phyloP scores from a whole-genome alignment of 202 grass and related monocot species.

The Dendrocalamus latiflorus region DNA sequence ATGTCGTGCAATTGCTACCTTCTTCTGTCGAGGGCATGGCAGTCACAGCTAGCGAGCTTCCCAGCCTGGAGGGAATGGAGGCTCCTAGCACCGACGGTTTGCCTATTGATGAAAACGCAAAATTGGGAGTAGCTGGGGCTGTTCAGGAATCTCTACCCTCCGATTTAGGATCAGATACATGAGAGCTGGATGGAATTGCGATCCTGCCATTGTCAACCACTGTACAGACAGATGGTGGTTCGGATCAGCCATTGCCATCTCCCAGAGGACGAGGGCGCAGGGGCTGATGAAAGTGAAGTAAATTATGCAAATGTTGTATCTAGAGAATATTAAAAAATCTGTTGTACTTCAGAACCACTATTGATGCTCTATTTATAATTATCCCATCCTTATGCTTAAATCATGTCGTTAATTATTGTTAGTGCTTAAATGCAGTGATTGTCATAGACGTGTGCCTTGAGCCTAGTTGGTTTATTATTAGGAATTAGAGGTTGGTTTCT shows the following conservation, averaged over 20 bases:
- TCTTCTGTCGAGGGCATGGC: neutral
- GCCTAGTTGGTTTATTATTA: no score
- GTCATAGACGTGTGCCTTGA: no score
- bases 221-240: neutral
- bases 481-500: no score
- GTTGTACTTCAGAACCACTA: neutral
- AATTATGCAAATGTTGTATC: conserved; percentile 14
- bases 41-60: neutral
- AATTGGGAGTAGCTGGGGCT: neutral
- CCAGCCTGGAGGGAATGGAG: neutral
- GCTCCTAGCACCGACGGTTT: neutral
- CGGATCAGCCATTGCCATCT: neutral
- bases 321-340: neutral
- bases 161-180: neutral
- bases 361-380: conserved; percentile 3
- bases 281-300: neutral
- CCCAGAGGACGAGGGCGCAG: neutral
- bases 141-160: neutral
- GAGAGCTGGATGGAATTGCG: neutral
- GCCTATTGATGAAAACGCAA: neutral
- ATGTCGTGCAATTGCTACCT: neutral
- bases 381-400: neutral
- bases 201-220: no score
- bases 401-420: neutral
- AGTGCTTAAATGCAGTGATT: neutral